Evolutionary conservation across 441 rosid species (phyloP).

Genomic region (Biscutella auriculata): DNA sequence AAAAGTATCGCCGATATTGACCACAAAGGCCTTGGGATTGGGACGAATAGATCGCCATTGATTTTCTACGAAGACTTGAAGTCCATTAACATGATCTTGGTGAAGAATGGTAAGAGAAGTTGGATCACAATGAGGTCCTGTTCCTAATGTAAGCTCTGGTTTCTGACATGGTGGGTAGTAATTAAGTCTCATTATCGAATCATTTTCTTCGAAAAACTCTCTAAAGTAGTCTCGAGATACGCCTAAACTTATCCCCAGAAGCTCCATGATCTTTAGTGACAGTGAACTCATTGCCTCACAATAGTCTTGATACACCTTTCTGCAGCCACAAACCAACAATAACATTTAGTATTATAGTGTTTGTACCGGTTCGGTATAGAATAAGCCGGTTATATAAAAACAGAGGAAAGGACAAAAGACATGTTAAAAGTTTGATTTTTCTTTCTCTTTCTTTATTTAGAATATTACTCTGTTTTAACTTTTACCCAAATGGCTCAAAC

Average conservation of each 20-base stretch:
- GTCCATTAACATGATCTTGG: slow-evolving; percentile 87
- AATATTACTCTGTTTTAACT: slow-evolving; percentile 9
- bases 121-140: slow-evolving; percentile 98
- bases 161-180: slow-evolving; percentile 92
- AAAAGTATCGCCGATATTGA: slow-evolving; percentile 96
- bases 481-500: slow-evolving; percentile 62
- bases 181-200: slow-evolving; percentile 92
- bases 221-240: slow-evolving; percentile 37
- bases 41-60: slow-evolving; percentile 80
- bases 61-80: slow-evolving; percentile 77
- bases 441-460: neutral
- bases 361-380: neutral
- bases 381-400: neutral
- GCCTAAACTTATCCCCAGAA: slow-evolving; percentile 69
- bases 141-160: slow-evolving; percentile 86
- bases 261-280: slow-evolving; percentile 87
- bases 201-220: slow-evolving; percentile 67
- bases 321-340: slow-evolving; percentile 16
- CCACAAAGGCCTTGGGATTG: slow-evolving; percentile 63
- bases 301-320: slow-evolving; percentile 71
- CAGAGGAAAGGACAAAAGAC: slow-evolving; percentile 12
- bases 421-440: slow-evolving; percentile 12
- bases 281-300: slow-evolving; percentile 72
- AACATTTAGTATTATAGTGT: neutral
- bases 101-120: slow-evolving; percentile 95